Evolutionary conservation across 169 alveolate genomes (phyloP), one percentile per base, ranked within the genome.

Genomic region (Plasmodium sp.): DNA sequence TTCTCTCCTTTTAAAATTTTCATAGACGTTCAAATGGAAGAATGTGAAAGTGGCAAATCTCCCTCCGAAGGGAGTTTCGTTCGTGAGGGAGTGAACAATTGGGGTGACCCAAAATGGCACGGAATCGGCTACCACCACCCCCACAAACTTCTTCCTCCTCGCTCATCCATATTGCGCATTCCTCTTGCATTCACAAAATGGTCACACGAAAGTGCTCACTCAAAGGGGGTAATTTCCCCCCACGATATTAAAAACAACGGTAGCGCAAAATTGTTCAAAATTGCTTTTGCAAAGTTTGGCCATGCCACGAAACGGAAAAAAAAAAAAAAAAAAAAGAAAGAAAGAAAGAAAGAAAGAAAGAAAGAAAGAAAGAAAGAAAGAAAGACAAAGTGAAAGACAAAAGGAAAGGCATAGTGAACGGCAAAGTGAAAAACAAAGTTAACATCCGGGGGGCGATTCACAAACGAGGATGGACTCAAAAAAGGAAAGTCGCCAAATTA

Each of bases 1-100:
- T 43, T 80, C 56, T 80, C 58, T 34, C 71, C 34, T 33, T 80
- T 80, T 80, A 6, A 80, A 80, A 80, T 80, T 80, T 43, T 80
- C 84, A 43, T 80, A 80, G 51, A 39, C 45, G 56, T 80, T 39
- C 18, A 80, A 80, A 22, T 31, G 33, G 74, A 18, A 80, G 27
- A 80, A 80, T 7, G 41, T 80, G 7, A 45, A 39, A 80, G 56
- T 80, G 77, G 33, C 33, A 67, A 67, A 67, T 67, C 7, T 67
- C 18, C 18, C 12, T 67, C 33, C 39, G 16, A 18, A 22, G n/a
- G 0, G 56, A n/a, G 45, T 43, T 39, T 80, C 34, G 84, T 36
- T 10, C 34, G 10, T 16, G 51, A 41, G n/a, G n/a, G 27, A 39
- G 6, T 10, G 22, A 80, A 80, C 43, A 41, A n/a, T 80, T 45